Evolutionary conservation across 192 early-diverging fungal genomes (phyloP).

Genomic region (Podila epicladia): DNA sequence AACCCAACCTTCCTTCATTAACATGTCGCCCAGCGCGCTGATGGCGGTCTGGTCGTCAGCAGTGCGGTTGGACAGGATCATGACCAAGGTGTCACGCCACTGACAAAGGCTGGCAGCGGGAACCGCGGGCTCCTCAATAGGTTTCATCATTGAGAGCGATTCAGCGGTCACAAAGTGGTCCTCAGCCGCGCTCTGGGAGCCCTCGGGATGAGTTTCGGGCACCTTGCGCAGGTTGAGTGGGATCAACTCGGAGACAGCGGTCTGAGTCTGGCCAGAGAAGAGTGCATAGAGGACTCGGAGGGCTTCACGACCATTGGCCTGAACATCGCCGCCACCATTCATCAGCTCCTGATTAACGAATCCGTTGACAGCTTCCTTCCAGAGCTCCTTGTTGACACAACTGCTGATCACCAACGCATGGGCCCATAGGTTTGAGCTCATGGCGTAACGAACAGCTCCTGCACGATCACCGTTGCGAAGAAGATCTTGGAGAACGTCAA

Average conservation of each 20-base stretch:
- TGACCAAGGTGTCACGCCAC: constrained; percentile 80
- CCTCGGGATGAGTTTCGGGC: background rate
- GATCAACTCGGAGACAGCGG: constrained; percentile 52
- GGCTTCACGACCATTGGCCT: constrained; percentile 53
- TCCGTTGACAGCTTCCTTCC: constrained; percentile 79
- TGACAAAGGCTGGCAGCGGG: constrained; percentile 53
- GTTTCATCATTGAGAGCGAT: constrained; percentile 41
- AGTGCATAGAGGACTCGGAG: constrained; percentile 73
- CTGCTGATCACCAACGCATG: constrained; percentile 93
- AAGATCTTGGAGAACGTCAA: constrained; percentile 68
- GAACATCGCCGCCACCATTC: constrained; percentile 27
- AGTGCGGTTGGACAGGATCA: constrained; percentile 89
- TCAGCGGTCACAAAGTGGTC: constrained; percentile 38
- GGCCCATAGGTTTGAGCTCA: constrained; percentile 75
- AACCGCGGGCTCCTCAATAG: constrained; percentile 20
- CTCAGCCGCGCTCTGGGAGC: background rate
- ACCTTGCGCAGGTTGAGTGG: constrained; percentile 16
- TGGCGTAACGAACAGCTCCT: constrained; percentile 60
- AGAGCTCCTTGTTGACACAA: constrained; percentile 84
- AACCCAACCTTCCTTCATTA: constrained; percentile 63
- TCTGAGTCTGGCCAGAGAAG: constrained; percentile 69
- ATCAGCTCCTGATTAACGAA: constrained; percentile 72
- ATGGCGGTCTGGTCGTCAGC: constrained; percentile 77
- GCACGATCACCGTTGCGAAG: constrained; percentile 70
- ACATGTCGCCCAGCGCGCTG: constrained; percentile 78